phyloP scores from a whole-genome alignment of 805 yeast genomes.

The Dipodascopsis tothii region DNA sequence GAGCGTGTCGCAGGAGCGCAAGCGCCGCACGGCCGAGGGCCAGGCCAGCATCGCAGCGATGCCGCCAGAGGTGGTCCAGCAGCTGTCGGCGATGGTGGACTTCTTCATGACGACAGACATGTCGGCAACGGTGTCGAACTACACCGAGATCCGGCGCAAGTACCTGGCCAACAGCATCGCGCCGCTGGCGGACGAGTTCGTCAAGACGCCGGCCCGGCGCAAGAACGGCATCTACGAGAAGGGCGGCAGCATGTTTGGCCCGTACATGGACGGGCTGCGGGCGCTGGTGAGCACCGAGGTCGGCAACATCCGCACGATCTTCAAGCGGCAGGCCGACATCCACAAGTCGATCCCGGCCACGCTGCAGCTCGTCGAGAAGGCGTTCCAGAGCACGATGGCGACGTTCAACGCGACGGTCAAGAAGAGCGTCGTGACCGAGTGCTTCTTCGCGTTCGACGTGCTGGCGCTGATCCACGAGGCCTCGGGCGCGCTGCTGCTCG shows the following conservation, averaged over 20 bases:
- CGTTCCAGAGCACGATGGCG: slow-evolving; percentile 19
- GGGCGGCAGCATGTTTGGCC: slow-evolving; percentile 11
- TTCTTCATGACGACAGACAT: slow-evolving; percentile 14
- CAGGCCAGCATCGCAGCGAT: slow-evolving; percentile 1
- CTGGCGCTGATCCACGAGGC: slow-evolving; percentile 42
- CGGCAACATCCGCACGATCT: slow-evolving; percentile 4
- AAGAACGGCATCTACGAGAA: slow-evolving; percentile 14
- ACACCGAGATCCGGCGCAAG: slow-evolving; percentile 12
- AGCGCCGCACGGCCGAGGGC: too few relatives aligned
- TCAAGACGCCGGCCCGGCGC: slow-evolving; percentile 5
- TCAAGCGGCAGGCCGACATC: slow-evolving; percentile 6
- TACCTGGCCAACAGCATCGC: slow-evolving; percentile 5
- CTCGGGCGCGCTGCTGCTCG: slow-evolving; percentile 27
- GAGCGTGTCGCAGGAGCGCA: slow-evolving; percentile 1
- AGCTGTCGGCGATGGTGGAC: slow-evolving; percentile 14
- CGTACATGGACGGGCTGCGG: slow-evolving; percentile 1
- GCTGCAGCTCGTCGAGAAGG: slow-evolving; percentile 23
- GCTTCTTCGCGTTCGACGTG: slow-evolving; percentile 51
- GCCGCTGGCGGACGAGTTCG: slow-evolving; percentile 5
- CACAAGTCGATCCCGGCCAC: slow-evolving; percentile 12
- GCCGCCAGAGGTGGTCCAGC: slow-evolving; percentile 2
- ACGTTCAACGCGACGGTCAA: slow-evolving; percentile 30
- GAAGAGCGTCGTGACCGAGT: slow-evolving; percentile 40
- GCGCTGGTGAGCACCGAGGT: slow-evolving; percentile 8
- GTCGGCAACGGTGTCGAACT: slow-evolving; percentile 9